Evolutionary conservation across 2,329 filamentous ascomycete genomes (phyloP), one percentile per base, ranked within the genome.

Genomic region (Ophiostoma ulmi): DNA sequence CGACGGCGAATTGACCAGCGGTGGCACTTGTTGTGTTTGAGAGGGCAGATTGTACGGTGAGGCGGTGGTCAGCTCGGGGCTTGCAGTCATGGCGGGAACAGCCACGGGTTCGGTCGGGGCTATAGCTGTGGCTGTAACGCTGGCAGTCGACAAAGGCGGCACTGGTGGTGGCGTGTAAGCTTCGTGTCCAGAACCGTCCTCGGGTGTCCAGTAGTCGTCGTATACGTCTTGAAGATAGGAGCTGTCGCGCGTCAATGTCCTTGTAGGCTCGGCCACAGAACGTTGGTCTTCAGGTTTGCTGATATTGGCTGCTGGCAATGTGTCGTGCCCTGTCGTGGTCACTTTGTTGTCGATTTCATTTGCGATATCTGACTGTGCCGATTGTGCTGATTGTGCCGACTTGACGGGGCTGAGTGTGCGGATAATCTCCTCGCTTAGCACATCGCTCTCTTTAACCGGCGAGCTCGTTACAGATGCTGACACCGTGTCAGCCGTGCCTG

Each of bases 371-470:
- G 72, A 68, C 17, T 48, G 44, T 20, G 17, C 41, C 5, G 41
- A 44, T 5, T 44, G 13, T 44, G 41, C 44, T 20, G 44, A 48
- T 17, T 73, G 61, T 6, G 75, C 72, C 41, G 79, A 75, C 39
- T 79, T 79, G 14, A 81, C 77, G 0, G 88, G 85, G 70, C 84
- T 88, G 1, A 94, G 81, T 61, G 88, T 91, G 71, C 86, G 87
- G 69, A 92, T 87, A 70, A 94, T 94, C 75, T 94, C 91, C 72
- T 92, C 89, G 38, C 88, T 85, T 66, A 94, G 78, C 70, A 86
- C 83, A 74, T 94, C 91, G 75, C 86, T 93, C 75, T 93, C 90
- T 74, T 89, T 87, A 72, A 89, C 82, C 39, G 87, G 84, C 0
- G 84, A 81, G 8, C 83, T 83, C 11, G 83, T 82, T 1, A 61